Conservation (phyloP, 768 basidiomycete genomes). For the Pleurotus tuoliensis region DNA sequence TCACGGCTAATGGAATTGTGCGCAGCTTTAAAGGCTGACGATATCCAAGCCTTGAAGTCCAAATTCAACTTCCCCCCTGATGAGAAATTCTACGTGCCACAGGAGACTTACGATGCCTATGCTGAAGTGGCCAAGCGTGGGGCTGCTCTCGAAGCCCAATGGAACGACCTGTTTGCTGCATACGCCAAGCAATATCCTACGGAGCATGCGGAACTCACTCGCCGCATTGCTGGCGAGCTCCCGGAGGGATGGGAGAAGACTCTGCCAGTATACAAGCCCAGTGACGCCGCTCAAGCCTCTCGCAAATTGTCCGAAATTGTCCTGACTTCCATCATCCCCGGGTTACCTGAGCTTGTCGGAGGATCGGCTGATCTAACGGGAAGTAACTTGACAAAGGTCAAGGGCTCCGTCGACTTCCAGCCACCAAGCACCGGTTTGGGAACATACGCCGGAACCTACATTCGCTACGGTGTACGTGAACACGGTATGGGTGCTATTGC, state of each 20-base stretch:
- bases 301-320: constrained; percentile 92
- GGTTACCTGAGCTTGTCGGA: constrained; percentile 81
- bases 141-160: constrained; percentile 66
- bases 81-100: constrained; percentile 73
- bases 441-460: constrained; percentile 80
- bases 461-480: constrained; percentile 96
- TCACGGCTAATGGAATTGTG: constrained; percentile 5
- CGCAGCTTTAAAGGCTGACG: constrained; percentile 87
- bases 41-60: constrained; percentile 77
- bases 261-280: constrained; percentile 81
- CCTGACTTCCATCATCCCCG: constrained; percentile 68
- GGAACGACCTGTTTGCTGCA: constrained; percentile 62
- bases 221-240: constrained; percentile 80
- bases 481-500: constrained; percentile 97
- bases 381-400: constrained; percentile 87
- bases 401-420: constrained; percentile 87
- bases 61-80: constrained; percentile 82
- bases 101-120: constrained; percentile 69
- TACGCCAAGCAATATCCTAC: constrained; percentile 79
- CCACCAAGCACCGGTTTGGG: constrained; percentile 82
- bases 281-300: constrained; percentile 83
- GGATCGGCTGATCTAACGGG: constrained; percentile 93
- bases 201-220: constrained; percentile 82
- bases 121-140: constrained; percentile 65
- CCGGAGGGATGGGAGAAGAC: constrained; percentile 83